Conservation (phyloP, 2,329 filamentous ascomycete genomes). For the Nannizzia gypsea region DNA sequence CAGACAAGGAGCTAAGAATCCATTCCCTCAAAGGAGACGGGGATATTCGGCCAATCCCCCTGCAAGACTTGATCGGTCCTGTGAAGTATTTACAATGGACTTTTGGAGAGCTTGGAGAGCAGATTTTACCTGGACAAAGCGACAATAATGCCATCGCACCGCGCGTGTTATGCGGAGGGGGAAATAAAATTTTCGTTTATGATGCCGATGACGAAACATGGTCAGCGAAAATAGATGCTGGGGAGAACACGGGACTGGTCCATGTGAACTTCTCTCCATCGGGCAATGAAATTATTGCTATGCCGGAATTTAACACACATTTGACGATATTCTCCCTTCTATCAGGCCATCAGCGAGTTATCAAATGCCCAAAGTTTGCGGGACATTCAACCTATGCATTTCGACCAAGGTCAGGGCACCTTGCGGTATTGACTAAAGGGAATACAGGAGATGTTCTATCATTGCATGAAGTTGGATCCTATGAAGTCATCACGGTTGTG, state of each 20-base stretch:
- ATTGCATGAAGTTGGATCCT: conserved; percentile 27
- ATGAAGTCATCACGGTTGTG: conserved; percentile 24
- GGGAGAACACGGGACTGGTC: conserved; percentile 25
- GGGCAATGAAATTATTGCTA: conserved; percentile 28
- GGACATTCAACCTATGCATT: conserved; percentile 28
- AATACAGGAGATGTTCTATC: conserved; percentile 29
- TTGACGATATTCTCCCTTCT: conserved; percentile 27
- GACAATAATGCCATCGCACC: conserved; percentile 6
- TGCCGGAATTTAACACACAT: conserved; percentile 32
- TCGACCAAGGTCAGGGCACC: conserved; percentile 29
- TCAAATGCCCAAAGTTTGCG: conserved; percentile 31
- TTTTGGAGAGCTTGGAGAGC: neutral
- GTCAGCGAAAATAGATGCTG: conserved; percentile 30
- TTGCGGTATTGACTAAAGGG: conserved; percentile 31
- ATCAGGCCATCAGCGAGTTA: conserved; percentile 26
- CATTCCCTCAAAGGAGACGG: conserved; percentile 3
- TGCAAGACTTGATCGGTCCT: conserved; percentile 7
- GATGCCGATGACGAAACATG: conserved; percentile 27
- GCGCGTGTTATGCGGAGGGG: conserved; percentile 26
- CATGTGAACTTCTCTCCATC: conserved; percentile 29
- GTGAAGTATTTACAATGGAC: conserved; percentile 11
- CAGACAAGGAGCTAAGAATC: neutral
- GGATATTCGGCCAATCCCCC: conserved; percentile 6
- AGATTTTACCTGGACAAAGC: neutral
- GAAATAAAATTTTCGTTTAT: conserved; percentile 27